phyloP scores from a whole-genome alignment of 176 grass and related monocot species.

The Eragrostis nindensis region DNA sequence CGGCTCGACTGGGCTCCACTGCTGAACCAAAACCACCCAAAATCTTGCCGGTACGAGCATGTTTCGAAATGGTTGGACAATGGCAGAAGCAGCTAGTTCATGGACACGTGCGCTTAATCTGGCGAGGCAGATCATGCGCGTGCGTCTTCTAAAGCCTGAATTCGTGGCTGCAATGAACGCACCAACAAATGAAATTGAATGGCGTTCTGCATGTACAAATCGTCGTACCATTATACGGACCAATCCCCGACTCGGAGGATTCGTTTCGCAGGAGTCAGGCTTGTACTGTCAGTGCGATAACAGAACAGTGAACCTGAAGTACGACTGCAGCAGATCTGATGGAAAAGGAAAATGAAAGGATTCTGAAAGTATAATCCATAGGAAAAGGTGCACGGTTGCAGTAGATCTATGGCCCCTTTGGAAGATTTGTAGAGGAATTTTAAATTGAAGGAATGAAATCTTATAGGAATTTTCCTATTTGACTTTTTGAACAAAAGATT shows the following conservation, averaged over 20 bases:
- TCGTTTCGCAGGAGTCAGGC: background rate
- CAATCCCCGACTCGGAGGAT: background rate
- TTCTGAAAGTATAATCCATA: too few species aligned
- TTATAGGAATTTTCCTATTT: too few species aligned
- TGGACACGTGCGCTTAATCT: background rate
- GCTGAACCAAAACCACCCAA: background rate
- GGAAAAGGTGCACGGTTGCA: too few species aligned
- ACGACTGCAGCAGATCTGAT: background rate
- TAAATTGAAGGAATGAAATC: too few species aligned
- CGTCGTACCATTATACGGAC: background rate
- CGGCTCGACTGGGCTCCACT: conserved; percentile 21
- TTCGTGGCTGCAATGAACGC: background rate
- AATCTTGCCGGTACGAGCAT: background rate
- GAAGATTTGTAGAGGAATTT: too few species aligned
- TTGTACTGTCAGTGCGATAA: background rate
- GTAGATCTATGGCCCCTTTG: too few species aligned
- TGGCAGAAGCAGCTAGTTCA: background rate
- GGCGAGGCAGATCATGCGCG: too few species aligned
- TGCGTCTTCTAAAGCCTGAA: background rate
- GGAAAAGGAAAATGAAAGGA: too few species aligned
- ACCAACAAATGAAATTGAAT: background rate
- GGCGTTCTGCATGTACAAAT: background rate
- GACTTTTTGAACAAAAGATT: too few species aligned
- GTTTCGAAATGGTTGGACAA: conserved; percentile 28
- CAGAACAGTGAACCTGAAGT: background rate